Base-by-base conservation (phyloP, 441 rosid species). In the Populus tomentosa region DNA sequence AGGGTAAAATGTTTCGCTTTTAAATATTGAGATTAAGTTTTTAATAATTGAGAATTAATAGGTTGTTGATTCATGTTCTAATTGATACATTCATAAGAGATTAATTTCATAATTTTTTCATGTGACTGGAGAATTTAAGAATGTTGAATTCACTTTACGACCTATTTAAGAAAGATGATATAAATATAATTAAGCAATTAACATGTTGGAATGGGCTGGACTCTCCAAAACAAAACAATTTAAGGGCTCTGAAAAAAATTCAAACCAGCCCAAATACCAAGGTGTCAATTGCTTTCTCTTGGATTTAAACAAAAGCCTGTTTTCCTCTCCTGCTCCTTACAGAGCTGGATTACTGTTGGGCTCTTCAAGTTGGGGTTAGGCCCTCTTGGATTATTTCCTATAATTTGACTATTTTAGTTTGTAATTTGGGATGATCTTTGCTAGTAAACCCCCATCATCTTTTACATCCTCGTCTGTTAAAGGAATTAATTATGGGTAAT, bases 1-100 rank as follows among this genome's bases (percentile, higher is more conserved):
- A 0, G 1, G 16, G 1, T 4, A 4, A 46, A 46, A 3, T 13
- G 0, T 14, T 13, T 46, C 0, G 56, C 0, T 46, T 46, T 46
- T 46, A 20, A 6, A 14, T 46, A 14, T 46, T 46, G 7, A 14
- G 20, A 46, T 46, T 46, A 46, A 4, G 18, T 46, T 46, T 10
- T 42, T 46, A 14, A 14, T 46, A 46, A 46, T 46, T 4, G 2
- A 46, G 20, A 14, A 14, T 46, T 46, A 46, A 46, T 46, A 46
- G 4, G 56, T 46, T 46, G 4, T 13, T 26, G 26, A 26, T 26
- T n/a, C n/a, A n/a, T 26, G 26, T 26, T 26, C 26, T 46, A 46
- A 46, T 46, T 46, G 16, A 46, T 14, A 46, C 16, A 14, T 46
- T 46, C 20, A 46, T 46, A 13, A 46, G 0, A 46, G 13, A 38